phyloP scores from a whole-genome alignment of 345 rosid genomes.

The Hypericum androsaemum region DNA sequence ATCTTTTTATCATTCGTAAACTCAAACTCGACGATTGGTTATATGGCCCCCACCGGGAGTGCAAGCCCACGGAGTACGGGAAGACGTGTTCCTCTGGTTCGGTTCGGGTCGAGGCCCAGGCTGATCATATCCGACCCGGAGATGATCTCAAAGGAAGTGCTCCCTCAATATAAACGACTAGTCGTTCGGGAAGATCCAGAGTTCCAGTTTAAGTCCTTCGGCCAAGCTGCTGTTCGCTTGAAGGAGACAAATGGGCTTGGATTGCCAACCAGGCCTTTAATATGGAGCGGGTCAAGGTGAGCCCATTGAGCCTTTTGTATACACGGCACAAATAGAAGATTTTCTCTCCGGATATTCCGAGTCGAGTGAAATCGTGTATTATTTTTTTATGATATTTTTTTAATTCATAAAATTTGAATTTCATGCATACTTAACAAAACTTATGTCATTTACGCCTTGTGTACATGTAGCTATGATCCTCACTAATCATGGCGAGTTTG shows the following conservation, averaged over 20 bases:
- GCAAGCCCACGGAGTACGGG: conserved; percentile 2
- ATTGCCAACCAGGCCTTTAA: conserved; percentile 3
- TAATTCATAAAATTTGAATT: too few relatives aligned
- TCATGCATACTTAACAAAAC: too few relatives aligned
- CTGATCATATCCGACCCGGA: neutral
- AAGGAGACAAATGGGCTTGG: conserved; percentile 5
- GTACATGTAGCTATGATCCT: too few relatives aligned
- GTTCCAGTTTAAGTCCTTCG: neutral
- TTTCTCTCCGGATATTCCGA: too few relatives aligned
- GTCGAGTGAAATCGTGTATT: too few relatives aligned
- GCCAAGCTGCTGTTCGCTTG: conserved; percentile 1
- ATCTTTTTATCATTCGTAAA: too few relatives aligned
- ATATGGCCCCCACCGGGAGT: neutral
- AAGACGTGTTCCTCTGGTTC: conserved; percentile 1
- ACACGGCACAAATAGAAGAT: too few relatives aligned
- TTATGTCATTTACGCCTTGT: too few relatives aligned
- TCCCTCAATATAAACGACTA: neutral
- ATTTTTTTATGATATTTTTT: too few relatives aligned
- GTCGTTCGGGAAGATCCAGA: neutral
- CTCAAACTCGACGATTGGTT: neutral
- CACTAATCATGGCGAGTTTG: too few relatives aligned
- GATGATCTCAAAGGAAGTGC: conserved; percentile 3
- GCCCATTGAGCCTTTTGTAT: neutral
- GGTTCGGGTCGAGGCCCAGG: conserved; percentile 5
- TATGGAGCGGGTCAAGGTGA: too few relatives aligned